A percentile compares a stretch with the other conserved stretches of the same genome.
Conservation (phyloP, 176 grass and related monocot genomes). For the Lolium rigidum region DNA sequence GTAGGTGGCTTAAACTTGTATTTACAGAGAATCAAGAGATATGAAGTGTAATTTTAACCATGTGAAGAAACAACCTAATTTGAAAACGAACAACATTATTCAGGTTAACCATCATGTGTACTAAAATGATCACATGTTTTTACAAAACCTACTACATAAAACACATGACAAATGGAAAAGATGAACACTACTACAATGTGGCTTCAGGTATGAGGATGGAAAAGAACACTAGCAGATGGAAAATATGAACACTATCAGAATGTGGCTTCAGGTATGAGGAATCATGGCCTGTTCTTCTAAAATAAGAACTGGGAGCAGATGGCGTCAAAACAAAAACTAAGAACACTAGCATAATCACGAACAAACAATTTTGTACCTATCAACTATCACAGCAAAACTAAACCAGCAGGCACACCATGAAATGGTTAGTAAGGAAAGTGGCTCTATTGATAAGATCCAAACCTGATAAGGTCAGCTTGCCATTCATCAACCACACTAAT, state of each 20-base stretch:
- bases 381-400: neutral
- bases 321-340: neutral
- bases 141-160: neutral
- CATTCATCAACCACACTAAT: neutral
- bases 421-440: too few relatives aligned
- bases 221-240: neutral
- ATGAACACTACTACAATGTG: neutral
- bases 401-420: too few relatives aligned
- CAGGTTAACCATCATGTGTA: neutral
- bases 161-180: neutral
- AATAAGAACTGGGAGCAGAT: too few relatives aligned
- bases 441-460: too few relatives aligned
- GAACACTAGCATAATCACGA: neutral
- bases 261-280: too few relatives aligned
- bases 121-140: neutral
- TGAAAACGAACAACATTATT: neutral
- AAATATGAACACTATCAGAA: neutral
- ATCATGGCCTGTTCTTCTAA: too few relatives aligned
- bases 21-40: neutral
- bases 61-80: neutral
- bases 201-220: too few relatives aligned
- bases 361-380: neutral
- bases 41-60: conserved; percentile 11
- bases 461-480: too few relatives aligned
- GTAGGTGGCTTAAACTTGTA: neutral